A percentile compares a stretch with the other conserved stretches of the same genome.
Conservation (phyloP, 2,329 filamentous ascomycete species). For the Corynespora cassiicola region DNA sequence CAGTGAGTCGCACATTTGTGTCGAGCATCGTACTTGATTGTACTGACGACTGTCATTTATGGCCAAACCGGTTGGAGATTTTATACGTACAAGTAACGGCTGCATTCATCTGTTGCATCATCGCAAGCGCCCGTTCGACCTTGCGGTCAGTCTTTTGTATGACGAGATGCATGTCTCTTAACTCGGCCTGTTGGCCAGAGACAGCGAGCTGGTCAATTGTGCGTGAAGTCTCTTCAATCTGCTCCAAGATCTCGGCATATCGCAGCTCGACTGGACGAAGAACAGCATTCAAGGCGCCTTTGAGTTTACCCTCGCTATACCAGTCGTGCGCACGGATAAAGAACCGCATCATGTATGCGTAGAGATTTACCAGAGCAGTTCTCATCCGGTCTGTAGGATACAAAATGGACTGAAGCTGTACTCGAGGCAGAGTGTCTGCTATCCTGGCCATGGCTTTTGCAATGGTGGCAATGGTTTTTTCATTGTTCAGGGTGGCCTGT, state of each 20-base stretch:
- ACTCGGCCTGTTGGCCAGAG: constrained; percentile 6
- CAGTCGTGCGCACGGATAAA: constrained; percentile 25
- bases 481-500: constrained; percentile 11
- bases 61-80: too few species aligned
- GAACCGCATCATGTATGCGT: constrained; percentile 34
- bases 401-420: constrained; percentile 7
- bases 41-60: too few species aligned
- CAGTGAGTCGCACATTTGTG: too few species aligned
- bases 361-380: constrained; percentile 22
- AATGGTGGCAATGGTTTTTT: constrained; percentile 3
- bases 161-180: constrained; percentile 10
- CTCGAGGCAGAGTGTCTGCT: constrained; percentile 13
- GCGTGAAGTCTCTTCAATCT: constrained; percentile 7
- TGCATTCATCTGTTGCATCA: too few species aligned
- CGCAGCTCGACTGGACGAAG: constrained; percentile 19
- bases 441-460: constrained; percentile 13
- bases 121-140: not conserved
- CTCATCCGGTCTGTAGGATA: constrained; percentile 30
- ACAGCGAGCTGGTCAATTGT: constrained; percentile 5
- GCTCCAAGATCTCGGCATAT: constrained; percentile 20
- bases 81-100: not conserved
- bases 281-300: constrained; percentile 17
- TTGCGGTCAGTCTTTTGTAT: not conserved
- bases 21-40: too few species aligned
- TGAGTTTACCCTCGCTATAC: constrained; percentile 29